Conservation (phyloP, 495 filamentous ascomycete genomes). For the Eremomyces bilateralis region DNA sequence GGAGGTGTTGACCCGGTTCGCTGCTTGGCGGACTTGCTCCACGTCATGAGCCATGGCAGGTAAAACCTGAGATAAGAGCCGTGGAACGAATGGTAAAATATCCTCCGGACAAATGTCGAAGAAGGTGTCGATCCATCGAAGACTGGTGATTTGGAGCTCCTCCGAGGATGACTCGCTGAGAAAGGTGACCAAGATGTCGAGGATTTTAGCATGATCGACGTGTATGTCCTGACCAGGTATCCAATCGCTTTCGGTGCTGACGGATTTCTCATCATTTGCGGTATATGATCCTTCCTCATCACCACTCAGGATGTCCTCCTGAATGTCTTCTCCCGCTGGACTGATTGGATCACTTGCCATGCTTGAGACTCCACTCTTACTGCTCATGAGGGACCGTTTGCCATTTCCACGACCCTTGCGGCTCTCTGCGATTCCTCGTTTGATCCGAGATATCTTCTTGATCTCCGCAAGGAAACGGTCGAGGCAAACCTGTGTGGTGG, state of each 20-base stretch:
- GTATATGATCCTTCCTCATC: slow-evolving; percentile 22
- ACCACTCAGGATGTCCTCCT: slow-evolving; percentile 5
- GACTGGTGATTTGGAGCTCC: slow-evolving; percentile 70
- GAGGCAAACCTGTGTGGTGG: slow-evolving; percentile 72
- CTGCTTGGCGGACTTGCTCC: slow-evolving; percentile 71
- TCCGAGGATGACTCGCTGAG: slow-evolving; percentile 65
- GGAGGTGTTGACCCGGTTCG: slow-evolving; percentile 69
- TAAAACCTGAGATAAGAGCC: slow-evolving; percentile 73
- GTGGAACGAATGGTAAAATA: slow-evolving; percentile 85
- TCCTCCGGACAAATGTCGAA: slow-evolving; percentile 96
- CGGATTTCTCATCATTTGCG: slow-evolving; percentile 35
- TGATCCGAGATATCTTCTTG: slow-evolving; percentile 77
- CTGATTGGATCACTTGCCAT: slow-evolving; percentile 7
- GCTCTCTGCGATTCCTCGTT: slow-evolving; percentile 79
- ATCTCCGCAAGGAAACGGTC: slow-evolving; percentile 88
- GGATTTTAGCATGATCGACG: slow-evolving; percentile 74
- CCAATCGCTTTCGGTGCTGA: slow-evolving; percentile 71
- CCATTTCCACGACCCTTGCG: slow-evolving; percentile 41
- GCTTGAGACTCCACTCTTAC: slow-evolving; percentile 20
- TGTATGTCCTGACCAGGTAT: slow-evolving; percentile 92
- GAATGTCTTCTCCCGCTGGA: background rate
- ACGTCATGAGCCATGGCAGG: slow-evolving; percentile 86
- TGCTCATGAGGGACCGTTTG: slow-evolving; percentile 39
- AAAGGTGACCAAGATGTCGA: slow-evolving; percentile 81
- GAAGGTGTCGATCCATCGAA: slow-evolving; percentile 91